These are phyloP conservation scores for Fusarium sp. DNA, from an alignment of 2,329 filamentous ascomycete genomes.

Conservation along the genomic window DNA sequence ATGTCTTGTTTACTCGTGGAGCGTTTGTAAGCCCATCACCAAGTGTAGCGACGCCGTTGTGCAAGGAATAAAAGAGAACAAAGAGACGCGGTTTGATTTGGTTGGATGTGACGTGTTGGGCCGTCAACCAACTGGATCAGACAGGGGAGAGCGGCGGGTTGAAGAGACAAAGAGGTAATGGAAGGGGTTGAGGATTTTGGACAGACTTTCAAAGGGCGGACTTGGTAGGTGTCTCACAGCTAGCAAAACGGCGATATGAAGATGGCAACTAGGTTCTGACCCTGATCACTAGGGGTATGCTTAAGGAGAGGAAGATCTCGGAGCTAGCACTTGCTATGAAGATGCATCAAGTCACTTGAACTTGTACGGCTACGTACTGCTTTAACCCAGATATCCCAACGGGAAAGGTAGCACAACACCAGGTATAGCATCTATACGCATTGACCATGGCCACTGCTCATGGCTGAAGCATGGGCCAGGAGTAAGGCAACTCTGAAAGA, in stretches of 20 bases:
- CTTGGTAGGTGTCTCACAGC: not conserved
- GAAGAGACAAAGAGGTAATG: not conserved
- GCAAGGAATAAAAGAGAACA: conserved; percentile 1
- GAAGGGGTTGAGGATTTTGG: not conserved
- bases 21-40: not conserved
- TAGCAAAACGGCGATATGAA: not conserved
- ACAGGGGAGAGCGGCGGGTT: not conserved
- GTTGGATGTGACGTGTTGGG: not conserved
- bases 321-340: not conserved
- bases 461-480: not conserved
- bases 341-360: not conserved
- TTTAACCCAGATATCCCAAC: not conserved
- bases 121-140: not conserved
- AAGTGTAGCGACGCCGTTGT: not conserved
- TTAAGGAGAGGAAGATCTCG: not conserved
- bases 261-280: not conserved
- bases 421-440: not conserved
- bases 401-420: not conserved
- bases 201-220: not conserved
- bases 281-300: not conserved
- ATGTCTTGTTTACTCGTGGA: not conserved
- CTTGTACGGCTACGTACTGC: not conserved
- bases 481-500: not conserved
- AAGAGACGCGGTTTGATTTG: conserved; percentile 3
- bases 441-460: not conserved